Percentiles rank a stretch among this genome's conserved stretches.
These are phyloP conservation scores for Elsinoe australis DNA, from an alignment of 2,329 filamentous ascomycete genomes.

Conservation along the genomic window DNA sequence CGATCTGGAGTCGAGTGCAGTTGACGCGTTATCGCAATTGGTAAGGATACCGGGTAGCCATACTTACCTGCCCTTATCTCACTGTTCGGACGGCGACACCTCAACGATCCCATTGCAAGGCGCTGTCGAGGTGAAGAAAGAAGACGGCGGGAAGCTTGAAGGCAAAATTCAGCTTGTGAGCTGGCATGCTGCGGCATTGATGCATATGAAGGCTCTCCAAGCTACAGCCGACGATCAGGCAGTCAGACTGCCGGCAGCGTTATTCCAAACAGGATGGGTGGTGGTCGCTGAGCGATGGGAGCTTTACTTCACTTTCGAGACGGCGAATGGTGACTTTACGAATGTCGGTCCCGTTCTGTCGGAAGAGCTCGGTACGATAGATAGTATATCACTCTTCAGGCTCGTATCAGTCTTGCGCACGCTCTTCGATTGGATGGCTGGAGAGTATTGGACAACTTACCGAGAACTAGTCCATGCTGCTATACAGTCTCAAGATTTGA, in stretches of 20 bases:
- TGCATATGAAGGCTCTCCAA: background rate
- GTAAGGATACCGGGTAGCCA: too few relatives aligned
- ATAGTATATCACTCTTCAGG: background rate
- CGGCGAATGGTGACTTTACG: background rate
- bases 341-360: background rate
- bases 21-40: too few relatives aligned
- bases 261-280: background rate
- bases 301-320: background rate
- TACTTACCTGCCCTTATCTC: too few relatives aligned
- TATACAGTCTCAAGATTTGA: too few relatives aligned
- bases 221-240: background rate
- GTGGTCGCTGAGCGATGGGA: background rate
- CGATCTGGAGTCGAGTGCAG: too few relatives aligned
- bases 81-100: background rate
- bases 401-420: background rate
- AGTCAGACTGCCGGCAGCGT: background rate
- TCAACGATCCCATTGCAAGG: conserved; percentile 1
- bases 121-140: conserved; percentile 7
- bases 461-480: too few relatives aligned
- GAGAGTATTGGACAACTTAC: conserved; percentile 6
- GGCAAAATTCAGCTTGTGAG: conserved; percentile 2
- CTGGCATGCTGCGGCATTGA: conserved; percentile 6
- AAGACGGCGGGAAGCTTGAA: background rate
- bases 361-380: background rate
- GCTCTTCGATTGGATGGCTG: background rate